phyloP scores from a whole-genome alignment of 768 basidiomycete genomes.

The Pleurotus pulmonarius region DNA sequence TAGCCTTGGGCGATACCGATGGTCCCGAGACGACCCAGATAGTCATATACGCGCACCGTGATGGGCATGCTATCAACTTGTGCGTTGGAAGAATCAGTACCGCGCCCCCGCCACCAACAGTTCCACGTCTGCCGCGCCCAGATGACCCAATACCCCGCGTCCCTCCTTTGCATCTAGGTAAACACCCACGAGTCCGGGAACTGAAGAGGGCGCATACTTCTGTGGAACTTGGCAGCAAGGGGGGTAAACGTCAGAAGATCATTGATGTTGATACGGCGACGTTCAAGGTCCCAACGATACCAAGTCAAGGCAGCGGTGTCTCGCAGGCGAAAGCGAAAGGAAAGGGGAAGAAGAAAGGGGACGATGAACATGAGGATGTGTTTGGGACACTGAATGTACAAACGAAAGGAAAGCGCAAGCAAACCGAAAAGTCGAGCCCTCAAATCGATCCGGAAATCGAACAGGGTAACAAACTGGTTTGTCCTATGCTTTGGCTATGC shows the following conservation, averaged over 20 bases:
- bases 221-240: not conserved
- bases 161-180: conserved; percentile 44
- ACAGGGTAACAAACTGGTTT: conserved; percentile 54
- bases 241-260: not conserved
- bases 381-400: conserved; percentile 26
- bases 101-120: conserved; percentile 22
- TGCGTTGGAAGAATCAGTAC: conserved; percentile 8
- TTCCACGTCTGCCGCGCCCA: conserved; percentile 45
- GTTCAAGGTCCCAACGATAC: conserved; percentile 45
- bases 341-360: conserved; percentile 28
- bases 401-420: conserved; percentile 26
- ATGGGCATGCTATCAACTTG: conserved; percentile 1
- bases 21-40: conserved; percentile 70
- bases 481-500: not conserved
- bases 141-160: conserved; percentile 78
- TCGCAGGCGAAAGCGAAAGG: not conserved
- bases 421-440: conserved; percentile 16
- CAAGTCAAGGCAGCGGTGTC: conserved; percentile 16
- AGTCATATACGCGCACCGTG: conserved; percentile 42
- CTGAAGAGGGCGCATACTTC: conserved; percentile 1
- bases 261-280: no score
- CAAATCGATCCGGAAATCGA: conserved; percentile 19
- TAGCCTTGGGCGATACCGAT: conserved; percentile 68
- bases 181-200: conserved; percentile 5
- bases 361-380: conserved; percentile 28